A percentile compares a stretch with the other conserved stretches of the same genome.
These are phyloP conservation scores for Coemansia furcata DNA, from an alignment of 192 early-diverging fungal genomes.

Conservation along the genomic window DNA sequence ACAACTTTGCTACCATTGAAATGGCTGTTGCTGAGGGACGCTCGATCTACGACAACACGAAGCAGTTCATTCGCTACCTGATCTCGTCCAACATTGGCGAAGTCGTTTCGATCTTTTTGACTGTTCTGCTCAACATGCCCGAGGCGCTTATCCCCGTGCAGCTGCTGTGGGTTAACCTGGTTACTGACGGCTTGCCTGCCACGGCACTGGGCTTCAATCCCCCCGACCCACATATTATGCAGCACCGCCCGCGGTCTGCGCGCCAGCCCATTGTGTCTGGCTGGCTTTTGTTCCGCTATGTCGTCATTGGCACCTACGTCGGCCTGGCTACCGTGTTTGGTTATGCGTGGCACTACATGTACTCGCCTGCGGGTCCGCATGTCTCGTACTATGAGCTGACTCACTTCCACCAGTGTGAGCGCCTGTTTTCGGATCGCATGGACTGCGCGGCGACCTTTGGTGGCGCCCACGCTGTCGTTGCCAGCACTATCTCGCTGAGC, in stretches of 20 bases:
- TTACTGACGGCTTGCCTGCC: constrained; percentile 96
- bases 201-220: constrained; percentile 98
- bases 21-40: constrained; percentile 97
- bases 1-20: constrained; percentile 99
- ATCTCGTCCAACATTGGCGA: constrained; percentile 99
- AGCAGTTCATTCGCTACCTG: constrained; percentile 98
- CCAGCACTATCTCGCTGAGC: constrained; percentile 94
- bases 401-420: constrained; percentile 87
- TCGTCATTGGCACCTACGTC: constrained; percentile 89
- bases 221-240: constrained; percentile 96
- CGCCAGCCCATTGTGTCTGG: constrained; percentile 87
- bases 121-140: constrained; percentile 93
- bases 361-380: constrained; percentile 82
- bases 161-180: constrained; percentile 98
- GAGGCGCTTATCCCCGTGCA: constrained; percentile 98
- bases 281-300: constrained; percentile 96
- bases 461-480: constrained; percentile 73
- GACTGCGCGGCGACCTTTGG: constrained; percentile 87
- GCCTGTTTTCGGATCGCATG: constrained; percentile 79
- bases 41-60: constrained; percentile 98
- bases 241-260: constrained; percentile 76
- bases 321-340: constrained; percentile 93
- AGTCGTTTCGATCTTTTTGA: constrained; percentile 96
- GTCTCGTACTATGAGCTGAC: constrained; percentile 88
- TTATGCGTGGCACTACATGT: constrained; percentile 99